Conservation (phyloP, 1,139 yeast genomes). For the Zygoascus hellenicus region DNA sequence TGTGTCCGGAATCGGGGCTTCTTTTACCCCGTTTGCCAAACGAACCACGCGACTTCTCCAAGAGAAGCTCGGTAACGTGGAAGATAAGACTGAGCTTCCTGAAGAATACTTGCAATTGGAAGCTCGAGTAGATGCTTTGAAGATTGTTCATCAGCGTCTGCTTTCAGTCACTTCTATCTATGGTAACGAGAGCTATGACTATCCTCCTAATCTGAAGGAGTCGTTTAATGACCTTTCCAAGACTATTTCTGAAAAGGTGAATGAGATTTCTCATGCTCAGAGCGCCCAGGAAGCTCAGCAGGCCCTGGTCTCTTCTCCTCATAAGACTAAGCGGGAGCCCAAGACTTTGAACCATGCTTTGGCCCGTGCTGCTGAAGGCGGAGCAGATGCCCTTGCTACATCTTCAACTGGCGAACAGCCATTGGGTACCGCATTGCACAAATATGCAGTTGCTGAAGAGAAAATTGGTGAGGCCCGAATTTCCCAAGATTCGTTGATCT, state of each 20-base stretch:
- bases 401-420: constrained; percentile 24
- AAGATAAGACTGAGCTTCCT: constrained; percentile 78
- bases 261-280: constrained; percentile 66
- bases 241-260: constrained; percentile 59
- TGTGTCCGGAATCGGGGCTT: constrained; percentile 35
- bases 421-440: constrained; percentile 45
- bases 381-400: constrained; percentile 41
- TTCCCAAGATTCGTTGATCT: constrained; percentile 74
- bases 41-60: constrained; percentile 75
- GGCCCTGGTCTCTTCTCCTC: constrained; percentile 53
- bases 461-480: constrained; percentile 80
- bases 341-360: constrained; percentile 83
- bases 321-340: constrained; percentile 54
- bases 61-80: constrained; percentile 72
- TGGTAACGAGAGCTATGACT: constrained; percentile 77
- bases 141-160: constrained; percentile 64
- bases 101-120: constrained; percentile 76
- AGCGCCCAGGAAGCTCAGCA: constrained; percentile 81
- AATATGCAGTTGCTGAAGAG: constrained; percentile 50
- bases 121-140: constrained; percentile 66
- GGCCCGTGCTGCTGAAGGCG: constrained; percentile 63
- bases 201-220: constrained; percentile 70
- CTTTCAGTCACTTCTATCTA: constrained; percentile 42
- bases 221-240: constrained; percentile 70
- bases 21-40: constrained; percentile 62